Evolutionary conservation across 2,329 filamentous ascomycete genomes (phyloP), one percentile per base, ranked within the genome.

Genomic region (Monosporascus sp.): DNA sequence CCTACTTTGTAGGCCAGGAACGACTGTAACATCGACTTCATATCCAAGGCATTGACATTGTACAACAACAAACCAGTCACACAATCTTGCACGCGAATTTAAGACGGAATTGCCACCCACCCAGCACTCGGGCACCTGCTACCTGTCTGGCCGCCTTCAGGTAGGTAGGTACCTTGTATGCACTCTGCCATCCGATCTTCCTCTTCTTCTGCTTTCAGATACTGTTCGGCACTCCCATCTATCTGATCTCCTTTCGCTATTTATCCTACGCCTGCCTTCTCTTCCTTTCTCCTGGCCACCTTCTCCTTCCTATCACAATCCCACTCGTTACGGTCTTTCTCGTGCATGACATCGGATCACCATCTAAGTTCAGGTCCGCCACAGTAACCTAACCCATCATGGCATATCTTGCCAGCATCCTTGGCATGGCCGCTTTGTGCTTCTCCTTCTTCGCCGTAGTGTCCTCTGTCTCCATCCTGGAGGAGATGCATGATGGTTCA

Each of bases 401-500:
- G 60, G 59, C 58, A 48, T 50, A 44, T 50, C 53, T 58, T 48
- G 52, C 45, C 15, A 49, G 47, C 51, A 47, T 56, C 51, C 24
- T 58, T 43, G 57, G 55, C 54, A 51, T 63, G 20, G 48, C 60
- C 46, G 57, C 57, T 54, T 55, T 59, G 35, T 58, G 56, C 25
- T 45, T 62, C 47, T 55, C 54, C 35, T 41, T 66, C 17, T 51
- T 63, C 25, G 46, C 54, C 14, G 41, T 52, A 20, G 52, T 52
- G 49, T 43, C 48, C 15, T 57, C 58, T 37, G 59, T 57, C 25
- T 52, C 59, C 5, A 5, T 52, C 25, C 37, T 37, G 20, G 27
- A 45, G 3, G 51, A 51, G 11, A 22, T 18, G 11, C 53, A 56
- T 17, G 35, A 38, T 44, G 59, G 59, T 48, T 59, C 61, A 0